A percentile compares a stretch with the other conserved stretches of the same genome.
Evolutionary conservation across 176 grass and related monocot species (phyloP).

Genomic region (Canna indica): DNA sequence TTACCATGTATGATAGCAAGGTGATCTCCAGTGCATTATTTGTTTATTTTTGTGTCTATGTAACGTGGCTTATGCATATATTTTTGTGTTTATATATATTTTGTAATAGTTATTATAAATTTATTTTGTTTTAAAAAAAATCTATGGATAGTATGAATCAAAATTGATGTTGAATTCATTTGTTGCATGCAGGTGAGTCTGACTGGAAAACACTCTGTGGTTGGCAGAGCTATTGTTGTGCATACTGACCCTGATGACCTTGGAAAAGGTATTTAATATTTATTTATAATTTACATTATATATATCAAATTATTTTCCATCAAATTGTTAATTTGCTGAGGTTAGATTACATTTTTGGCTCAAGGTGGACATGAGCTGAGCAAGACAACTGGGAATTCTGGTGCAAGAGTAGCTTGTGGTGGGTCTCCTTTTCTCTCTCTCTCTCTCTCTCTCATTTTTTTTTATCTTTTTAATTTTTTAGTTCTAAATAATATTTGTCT

Average conservation of each 20-base stretch:
- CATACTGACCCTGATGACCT: conserved; percentile 74
- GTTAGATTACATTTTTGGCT: no score
- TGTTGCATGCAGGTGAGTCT: conserved; percentile 38
- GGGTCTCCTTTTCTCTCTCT: neutral
- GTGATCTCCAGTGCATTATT: conserved; percentile 2
- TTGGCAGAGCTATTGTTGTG: conserved; percentile 71
- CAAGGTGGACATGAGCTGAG: conserved; percentile 83
- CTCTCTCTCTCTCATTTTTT: neutral
- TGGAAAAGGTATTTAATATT: conserved; percentile 43
- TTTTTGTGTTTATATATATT: no score
- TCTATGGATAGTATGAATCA: no score
- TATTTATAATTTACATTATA: no score
- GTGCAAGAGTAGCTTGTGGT: conserved; percentile 74
- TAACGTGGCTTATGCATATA: no score
- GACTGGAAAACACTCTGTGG: conserved; percentile 43
- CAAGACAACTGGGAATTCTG: conserved; percentile 72
- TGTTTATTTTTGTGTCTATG: no score
- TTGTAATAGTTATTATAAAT: no score
- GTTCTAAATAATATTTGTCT: no score
- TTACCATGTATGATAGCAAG: conserved; percentile 26
- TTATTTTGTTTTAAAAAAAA: no score
- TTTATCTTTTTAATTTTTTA: conserved; percentile 7
- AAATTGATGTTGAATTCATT: neutral
- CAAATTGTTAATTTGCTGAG: no score
- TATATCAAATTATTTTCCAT: no score